A percentile compares a stretch with the other conserved stretches of the same genome.
Conservation (phyloP, 208 protist genomes). For the Crithidia fasciculata region DNA sequence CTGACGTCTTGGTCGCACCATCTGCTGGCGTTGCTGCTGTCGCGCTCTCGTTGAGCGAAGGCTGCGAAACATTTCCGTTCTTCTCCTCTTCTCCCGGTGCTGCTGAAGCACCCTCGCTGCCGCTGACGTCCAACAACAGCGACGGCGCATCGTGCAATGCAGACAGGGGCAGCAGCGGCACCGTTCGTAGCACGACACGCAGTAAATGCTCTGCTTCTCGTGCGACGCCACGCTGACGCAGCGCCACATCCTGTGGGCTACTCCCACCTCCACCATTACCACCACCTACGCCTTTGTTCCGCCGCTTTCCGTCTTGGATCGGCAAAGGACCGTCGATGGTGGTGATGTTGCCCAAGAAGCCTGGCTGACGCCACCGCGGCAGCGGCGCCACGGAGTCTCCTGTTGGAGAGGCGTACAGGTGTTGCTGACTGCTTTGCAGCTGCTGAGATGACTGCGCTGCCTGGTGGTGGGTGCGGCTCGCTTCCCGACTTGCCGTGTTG, state of each 20-base stretch:
- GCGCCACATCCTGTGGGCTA: neutral
- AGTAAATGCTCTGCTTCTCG: slow-evolving; percentile 7
- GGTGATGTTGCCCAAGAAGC: slow-evolving; percentile 3
- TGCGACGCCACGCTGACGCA: neutral
- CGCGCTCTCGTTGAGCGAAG: neutral
- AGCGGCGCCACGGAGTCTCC: slow-evolving; percentile 1
- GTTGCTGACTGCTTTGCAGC: too few species aligned
- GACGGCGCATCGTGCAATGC: neutral
- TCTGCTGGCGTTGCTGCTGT: neutral
- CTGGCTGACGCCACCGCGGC: slow-evolving; percentile 8
- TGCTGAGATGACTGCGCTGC: neutral
- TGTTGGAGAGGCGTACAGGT: neutral
- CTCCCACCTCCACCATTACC: neutral
- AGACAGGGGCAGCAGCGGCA: slow-evolving; percentile 17
- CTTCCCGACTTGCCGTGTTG: neutral
- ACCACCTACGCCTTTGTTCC: too few species aligned
- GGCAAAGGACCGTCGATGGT: neutral
- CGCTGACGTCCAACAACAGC: neutral
- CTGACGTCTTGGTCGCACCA: neutral
- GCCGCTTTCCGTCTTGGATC: too few species aligned
- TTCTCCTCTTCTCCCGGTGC: too few species aligned
- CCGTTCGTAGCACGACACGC: slow-evolving; percentile 3
- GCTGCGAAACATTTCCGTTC: too few species aligned
- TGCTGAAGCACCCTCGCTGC: neutral
- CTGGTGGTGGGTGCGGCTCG: neutral